Percentiles rank a stretch among this genome's conserved stretches.
Evolutionary conservation across 345 rosid species (phyloP).

Genomic region (Eucalyptus marginata): DNA sequence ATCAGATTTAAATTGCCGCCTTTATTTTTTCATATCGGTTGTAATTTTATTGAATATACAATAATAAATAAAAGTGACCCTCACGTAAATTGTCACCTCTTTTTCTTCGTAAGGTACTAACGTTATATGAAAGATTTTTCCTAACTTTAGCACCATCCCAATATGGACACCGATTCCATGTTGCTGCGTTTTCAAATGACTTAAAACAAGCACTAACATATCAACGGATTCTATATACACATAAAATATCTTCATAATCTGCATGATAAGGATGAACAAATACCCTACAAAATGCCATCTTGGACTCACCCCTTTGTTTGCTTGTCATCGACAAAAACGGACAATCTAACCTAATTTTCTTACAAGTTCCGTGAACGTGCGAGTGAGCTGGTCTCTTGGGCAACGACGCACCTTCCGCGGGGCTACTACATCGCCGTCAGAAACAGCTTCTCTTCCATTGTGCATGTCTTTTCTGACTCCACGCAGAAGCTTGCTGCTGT

Average conservation of each 20-base stretch:
- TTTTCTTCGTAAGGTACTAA: not conserved
- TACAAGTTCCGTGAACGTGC: not conserved
- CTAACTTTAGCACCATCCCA: not conserved
- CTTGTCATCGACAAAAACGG: not conserved
- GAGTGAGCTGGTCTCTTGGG: not conserved
- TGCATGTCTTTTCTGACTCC: not conserved
- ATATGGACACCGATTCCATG: not conserved
- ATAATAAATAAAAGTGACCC: not conserved
- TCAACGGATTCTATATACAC: not conserved
- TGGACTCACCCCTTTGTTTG: not conserved
- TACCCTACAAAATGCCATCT: not conserved
- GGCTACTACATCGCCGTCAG: not conserved
- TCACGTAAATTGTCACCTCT: not conserved
- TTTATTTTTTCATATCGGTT: not conserved
- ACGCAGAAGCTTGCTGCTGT: not conserved
- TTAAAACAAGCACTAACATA: not conserved
- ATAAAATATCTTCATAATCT: not conserved
- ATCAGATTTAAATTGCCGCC: not conserved
- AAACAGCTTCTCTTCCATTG: not conserved
- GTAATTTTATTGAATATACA: not conserved
- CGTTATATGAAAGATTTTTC: not conserved
- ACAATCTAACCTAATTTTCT: not conserved
- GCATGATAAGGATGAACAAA: not conserved
- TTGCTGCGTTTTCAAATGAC: not conserved
- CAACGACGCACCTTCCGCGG: not conserved